Base-by-base conservation (phyloP, 805 yeast genomes). In the Tetrapisispora iriomotensis region DNA sequence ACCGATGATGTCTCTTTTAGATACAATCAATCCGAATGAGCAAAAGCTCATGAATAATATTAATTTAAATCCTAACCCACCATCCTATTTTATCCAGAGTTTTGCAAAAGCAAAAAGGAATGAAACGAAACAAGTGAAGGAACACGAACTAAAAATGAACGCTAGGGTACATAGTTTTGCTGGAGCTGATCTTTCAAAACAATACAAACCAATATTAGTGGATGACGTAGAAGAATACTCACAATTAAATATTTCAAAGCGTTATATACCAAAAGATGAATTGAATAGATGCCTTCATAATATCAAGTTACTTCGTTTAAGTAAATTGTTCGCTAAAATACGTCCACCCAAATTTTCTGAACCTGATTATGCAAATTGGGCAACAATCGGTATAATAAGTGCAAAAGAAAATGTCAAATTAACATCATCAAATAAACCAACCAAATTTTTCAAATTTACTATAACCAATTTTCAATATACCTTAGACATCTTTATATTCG, bases 351-450 rank as follows among this genome's bases (percentile, higher is more conserved):
- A 73, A 17, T 87, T 72, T 52, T 54, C 61, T 6, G 82, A 82
- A 34, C 95, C 95, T 0, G 61, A 62, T 25, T 79, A 79, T 50
- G 61, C 80, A 3, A 87, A 88, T 53, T 87, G 86, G 82, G 79
- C 79, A n/a, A 71, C 78, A 1, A 51, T 80, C n/a, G 96, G 94
- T 1, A 67, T 83, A 2, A 65, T 88, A 0, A 63, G 75, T 4
- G 51, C 56, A 17, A 86, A 86, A 51, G 64, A 77, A 4, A 73
- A 67, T 7, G 68, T 80, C 3, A 66, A 69, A 45, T 56, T 62
- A 4, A 64, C 83, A 0, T 46, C 67, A 12, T 53, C 61, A 21
- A 62, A 52, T 4, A 59, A 59, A 45, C 53, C 66, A n/a, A 61
- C 66, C 12, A 80, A 78, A 51, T 88, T 66, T 51, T 62, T 83